phyloP scores from a whole-genome alignment of 1,139 yeast genomes.

The Pichiaceae sp. region DNA sequence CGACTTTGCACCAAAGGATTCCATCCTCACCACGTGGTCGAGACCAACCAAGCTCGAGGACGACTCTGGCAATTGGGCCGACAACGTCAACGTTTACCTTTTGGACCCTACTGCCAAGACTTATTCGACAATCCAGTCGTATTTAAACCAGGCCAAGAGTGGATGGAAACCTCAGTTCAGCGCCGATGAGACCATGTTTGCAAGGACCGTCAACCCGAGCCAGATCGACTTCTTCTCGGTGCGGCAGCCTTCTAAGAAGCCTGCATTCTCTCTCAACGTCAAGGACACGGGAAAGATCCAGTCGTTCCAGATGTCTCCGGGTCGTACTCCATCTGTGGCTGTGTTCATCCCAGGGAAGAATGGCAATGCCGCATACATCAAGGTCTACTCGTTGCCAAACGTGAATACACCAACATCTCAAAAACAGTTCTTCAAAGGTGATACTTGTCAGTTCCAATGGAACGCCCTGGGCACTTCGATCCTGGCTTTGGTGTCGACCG shows the following conservation, averaged over 20 bases:
- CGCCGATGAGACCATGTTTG: slow-evolving; percentile 60
- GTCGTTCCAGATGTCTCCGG: slow-evolving; percentile 68
- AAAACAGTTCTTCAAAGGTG: slow-evolving; percentile 92
- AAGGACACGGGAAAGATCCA: slow-evolving; percentile 49
- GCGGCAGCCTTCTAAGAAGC: slow-evolving; percentile 31
- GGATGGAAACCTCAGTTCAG: slow-evolving; percentile 93
- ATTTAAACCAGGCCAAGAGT: slow-evolving; percentile 74
- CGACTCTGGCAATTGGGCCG: slow-evolving; percentile 60
- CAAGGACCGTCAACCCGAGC: slow-evolving; percentile 48
- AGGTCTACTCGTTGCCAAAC: slow-evolving; percentile 70
- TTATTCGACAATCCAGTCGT: slow-evolving; percentile 42
- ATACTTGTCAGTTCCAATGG: slow-evolving; percentile 88
- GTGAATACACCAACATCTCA: slow-evolving; percentile 76
- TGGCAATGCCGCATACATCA: slow-evolving; percentile 82
- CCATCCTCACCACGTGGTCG: slow-evolving; percentile 82
- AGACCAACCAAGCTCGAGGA: slow-evolving; percentile 58
- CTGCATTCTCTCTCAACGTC: slow-evolving; percentile 47
- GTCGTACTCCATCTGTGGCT: slow-evolving; percentile 86
- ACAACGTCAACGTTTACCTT: slow-evolving; percentile 69
- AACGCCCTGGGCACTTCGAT: slow-evolving; percentile 90
- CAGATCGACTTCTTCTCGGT: slow-evolving; percentile 70
- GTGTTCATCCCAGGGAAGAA: slow-evolving; percentile 79
- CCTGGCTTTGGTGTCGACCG: slow-evolving; percentile 89
- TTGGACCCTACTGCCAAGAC: slow-evolving; percentile 23
- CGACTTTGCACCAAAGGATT: slow-evolving; percentile 84